Evolutionary conservation across 1,284 basidiomycete genomes (phyloP).

Genomic region (Rhizoctonia solani): DNA sequence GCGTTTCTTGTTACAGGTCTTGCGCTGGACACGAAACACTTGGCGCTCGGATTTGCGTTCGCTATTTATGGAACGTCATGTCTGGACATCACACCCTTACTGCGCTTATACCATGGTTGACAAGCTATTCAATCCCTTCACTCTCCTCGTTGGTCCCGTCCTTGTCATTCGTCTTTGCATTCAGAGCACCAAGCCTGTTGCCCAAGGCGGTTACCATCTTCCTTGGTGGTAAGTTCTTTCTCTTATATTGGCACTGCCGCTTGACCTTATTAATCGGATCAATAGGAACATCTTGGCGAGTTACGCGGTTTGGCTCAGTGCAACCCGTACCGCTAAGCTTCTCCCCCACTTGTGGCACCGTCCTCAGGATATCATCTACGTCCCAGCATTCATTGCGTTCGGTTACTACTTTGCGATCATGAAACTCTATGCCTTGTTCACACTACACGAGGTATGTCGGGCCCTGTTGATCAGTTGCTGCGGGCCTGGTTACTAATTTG

Average conservation of each 20-base stretch:
- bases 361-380: constrained; percentile 83
- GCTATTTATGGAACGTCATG: constrained; percentile 82
- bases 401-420: constrained; percentile 88
- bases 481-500: not conserved
- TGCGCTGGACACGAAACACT: constrained; percentile 91
- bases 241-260: constrained; percentile 36
- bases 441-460: constrained; percentile 69
- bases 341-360: constrained; percentile 85
- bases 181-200: constrained; percentile 72
- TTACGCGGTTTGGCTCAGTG: constrained; percentile 79
- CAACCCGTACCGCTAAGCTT: constrained; percentile 84
- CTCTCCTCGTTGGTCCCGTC: constrained; percentile 78
- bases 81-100: constrained; percentile 89
- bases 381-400: constrained; percentile 89
- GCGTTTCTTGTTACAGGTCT: constrained; percentile 90
- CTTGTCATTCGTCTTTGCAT: constrained; percentile 76
- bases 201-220: constrained; percentile 81
- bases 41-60: constrained; percentile 88
- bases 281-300: constrained; percentile 73
- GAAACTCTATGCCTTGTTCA: constrained; percentile 83
- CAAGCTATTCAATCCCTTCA: constrained; percentile 90
- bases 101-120: constrained; percentile 93
- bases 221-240: constrained; percentile 75
- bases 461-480: constrained; percentile 28
- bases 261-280: constrained; percentile 19